Evolutionary conservation across 352 stramenopile species (phyloP).

Genomic region (Phytophthora meadii): DNA sequence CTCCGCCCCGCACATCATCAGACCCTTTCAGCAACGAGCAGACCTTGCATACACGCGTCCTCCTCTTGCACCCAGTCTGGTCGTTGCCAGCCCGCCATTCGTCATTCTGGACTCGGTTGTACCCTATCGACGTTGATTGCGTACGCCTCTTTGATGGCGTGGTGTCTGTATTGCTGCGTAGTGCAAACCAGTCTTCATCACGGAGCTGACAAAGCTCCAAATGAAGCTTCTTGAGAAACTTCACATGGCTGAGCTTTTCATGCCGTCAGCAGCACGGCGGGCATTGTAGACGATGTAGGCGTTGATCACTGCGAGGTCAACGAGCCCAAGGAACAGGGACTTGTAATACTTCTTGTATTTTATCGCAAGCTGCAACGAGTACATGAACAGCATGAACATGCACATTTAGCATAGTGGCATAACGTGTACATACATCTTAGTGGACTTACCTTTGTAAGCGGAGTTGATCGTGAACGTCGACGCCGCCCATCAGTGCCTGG

Average conservation of each 20-base stretch:
- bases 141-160: too few species aligned
- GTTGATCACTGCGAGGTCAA: background rate
- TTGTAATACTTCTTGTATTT: conserved; percentile 8
- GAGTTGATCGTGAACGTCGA: background rate
- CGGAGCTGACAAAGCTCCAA: background rate
- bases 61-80: too few species aligned
- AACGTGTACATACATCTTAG: background rate
- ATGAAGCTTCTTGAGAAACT: background rate
- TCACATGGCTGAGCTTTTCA: background rate
- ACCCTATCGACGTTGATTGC: too few species aligned
- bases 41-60: too few species aligned
- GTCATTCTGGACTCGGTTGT: too few species aligned
- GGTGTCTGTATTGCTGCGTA: too few species aligned
- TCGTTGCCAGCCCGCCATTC: too few species aligned
- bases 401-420: background rate
- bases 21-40: too few species aligned
- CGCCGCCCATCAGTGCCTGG: background rate
- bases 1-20: too few species aligned
- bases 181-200: too few species aligned
- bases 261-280: background rate
- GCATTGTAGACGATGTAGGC: background rate
- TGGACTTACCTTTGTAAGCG: background rate
- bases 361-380: background rate
- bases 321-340: background rate
- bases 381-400: background rate